Base-by-base conservation (phyloP, 164 flowering plant species). In the Nymphaea colorata region DNA sequence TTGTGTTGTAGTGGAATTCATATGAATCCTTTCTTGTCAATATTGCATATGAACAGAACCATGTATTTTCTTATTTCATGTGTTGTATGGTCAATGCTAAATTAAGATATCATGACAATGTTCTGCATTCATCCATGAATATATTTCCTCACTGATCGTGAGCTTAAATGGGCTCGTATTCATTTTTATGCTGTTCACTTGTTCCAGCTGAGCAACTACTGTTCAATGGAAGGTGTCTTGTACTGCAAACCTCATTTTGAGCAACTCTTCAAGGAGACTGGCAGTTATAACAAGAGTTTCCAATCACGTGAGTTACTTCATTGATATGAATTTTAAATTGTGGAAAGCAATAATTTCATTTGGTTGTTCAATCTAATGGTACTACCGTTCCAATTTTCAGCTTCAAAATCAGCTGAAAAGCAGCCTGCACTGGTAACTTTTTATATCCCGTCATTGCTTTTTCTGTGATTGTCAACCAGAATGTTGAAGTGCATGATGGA, bases 241-340 rank as follows among this genome's bases (percentile, higher is more conserved):
- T 85, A 81, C 74, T 87, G 91, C 79, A 87, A 83, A 75, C 77
- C 86, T 66, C 91, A 87, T 59, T 87, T 85, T 75, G 87, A 83
- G 71, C 91, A 85, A 61, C 81, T 80, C 55, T 80, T 78, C 77
- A 83, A 78, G 78, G 85, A 84, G 68, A 78, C 72, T 16, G 86
- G 85, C 55, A 82, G 42, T 61, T 80, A 74, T 69, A 64, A 59
- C 62, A 81, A 80, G 79, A 80, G 76, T 45, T 77, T 80, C 72
- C 82, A 76, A 36, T 11, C 74, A 64, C 17, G 84, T 85, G 43
- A 72, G 75, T 36, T 41, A 64, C 41, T 11, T 5, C 18, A 41
- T 64, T 63, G 44, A 59, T 18, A 43, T 45, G 11, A 10, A 42
- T 44, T 66, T 47, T 51, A 43, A 0, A 15, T 41, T 7, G 36